Percentiles rank a stretch among this genome's conserved stretches.
Conservation (phyloP, 2,329 filamentous ascomycete species). For the Penicillium crustosum region DNA sequence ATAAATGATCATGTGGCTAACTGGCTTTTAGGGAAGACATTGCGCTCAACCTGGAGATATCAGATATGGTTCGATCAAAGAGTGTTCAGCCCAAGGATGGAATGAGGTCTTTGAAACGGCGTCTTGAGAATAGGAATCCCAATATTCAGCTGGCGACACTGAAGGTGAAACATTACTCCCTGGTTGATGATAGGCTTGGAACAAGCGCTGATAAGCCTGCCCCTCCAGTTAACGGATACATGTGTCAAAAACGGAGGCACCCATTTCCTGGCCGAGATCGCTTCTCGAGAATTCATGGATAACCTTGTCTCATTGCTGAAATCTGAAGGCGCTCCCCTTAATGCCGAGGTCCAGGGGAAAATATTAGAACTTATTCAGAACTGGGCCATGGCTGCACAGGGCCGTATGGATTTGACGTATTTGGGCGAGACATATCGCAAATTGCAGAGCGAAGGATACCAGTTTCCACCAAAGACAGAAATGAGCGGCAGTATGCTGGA, state of each 20-base stretch:
- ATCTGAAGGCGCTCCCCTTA: conserved; percentile 72
- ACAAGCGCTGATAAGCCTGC: conserved; percentile 57
- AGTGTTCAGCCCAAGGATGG: conserved; percentile 96
- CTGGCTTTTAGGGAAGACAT: conserved; percentile 75
- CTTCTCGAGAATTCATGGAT: conserved; percentile 97
- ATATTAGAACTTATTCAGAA: conserved; percentile 91
- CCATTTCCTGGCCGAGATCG: conserved; percentile 93
- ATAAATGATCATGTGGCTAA: conserved; percentile 8
- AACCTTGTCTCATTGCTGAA: conserved; percentile 89
- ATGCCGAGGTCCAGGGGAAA: conserved; percentile 81
- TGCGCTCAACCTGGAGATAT: conserved; percentile 95
- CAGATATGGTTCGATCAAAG: conserved; percentile 95
- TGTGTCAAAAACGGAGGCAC: conserved; percentile 97
- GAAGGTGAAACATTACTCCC: conserved; percentile 72
- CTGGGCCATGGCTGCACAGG: conserved; percentile 88
- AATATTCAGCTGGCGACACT: conserved; percentile 95
- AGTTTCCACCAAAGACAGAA: conserved; percentile 81
- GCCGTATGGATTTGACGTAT: conserved; percentile 77
- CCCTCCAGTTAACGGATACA: conserved; percentile 78
- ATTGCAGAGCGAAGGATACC: conserved; percentile 80
- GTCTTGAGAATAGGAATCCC: conserved; percentile 96
- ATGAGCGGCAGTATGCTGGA: conserved; percentile 98
- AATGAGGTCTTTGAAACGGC: conserved; percentile 91
- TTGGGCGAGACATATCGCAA: conserved; percentile 83
- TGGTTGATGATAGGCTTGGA: conserved; percentile 54